These are phyloP conservation scores for Plectosphaerella cucumerina DNA, from an alignment of 2,329 filamentous ascomycete genomes.

Conservation along the genomic window DNA sequence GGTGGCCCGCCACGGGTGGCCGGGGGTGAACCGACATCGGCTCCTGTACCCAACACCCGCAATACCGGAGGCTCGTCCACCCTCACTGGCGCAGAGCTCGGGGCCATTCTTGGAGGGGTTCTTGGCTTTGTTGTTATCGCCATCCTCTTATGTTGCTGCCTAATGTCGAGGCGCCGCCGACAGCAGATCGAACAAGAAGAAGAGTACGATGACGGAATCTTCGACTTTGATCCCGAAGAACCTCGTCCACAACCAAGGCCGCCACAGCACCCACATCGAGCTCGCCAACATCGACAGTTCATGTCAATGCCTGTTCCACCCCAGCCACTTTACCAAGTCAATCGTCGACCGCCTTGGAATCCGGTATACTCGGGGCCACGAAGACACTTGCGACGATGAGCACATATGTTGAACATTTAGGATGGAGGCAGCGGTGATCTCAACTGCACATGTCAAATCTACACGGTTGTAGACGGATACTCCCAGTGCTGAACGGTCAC, in stretches of 20 bases:
- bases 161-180: conserved; percentile 2
- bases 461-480: no score
- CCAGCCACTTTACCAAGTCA: not conserved
- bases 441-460: no score
- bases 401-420: no score
- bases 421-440: no score
- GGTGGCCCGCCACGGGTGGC: conserved; percentile 11
- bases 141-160: conserved; percentile 27
- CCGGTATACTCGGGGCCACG: not conserved
- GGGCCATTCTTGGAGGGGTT: conserved; percentile 34
- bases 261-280: not conserved
- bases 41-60: conserved; percentile 1
- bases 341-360: not conserved
- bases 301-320: not conserved
- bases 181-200: not conserved
- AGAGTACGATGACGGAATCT: conserved; percentile 1
- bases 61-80: not conserved
- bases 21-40: conserved; percentile 10
- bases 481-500: no score
- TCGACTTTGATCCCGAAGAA: no score
- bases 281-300: not conserved
- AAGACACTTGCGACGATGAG: not conserved
- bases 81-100: conserved; percentile 32
- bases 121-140: conserved; percentile 30
- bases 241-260: not conserved